Evolutionary conservation across 2,329 filamentous ascomycete species (phyloP).

Genomic region (Lecanosticta acicola): DNA sequence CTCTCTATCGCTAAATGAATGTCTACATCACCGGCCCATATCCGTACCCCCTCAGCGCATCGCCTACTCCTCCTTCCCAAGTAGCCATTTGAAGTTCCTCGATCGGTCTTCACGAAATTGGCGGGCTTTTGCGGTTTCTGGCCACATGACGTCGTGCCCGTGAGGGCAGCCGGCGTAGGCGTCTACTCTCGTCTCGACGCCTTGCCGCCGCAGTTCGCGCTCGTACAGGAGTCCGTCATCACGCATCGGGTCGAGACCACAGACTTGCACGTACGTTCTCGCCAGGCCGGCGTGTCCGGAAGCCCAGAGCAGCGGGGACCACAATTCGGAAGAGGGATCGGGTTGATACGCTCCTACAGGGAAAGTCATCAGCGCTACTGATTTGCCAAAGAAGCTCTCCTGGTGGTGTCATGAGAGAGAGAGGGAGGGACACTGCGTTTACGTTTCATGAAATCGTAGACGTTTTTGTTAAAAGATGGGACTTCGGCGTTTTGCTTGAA

Average conservation of each 20-base stretch:
- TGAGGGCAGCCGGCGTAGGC: conserved; percentile 42
- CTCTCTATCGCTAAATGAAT: too few species aligned
- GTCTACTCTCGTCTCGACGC: conserved; percentile 42
- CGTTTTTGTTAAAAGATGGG: conserved; percentile 27
- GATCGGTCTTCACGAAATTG: not conserved
- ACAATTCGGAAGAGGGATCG: not conserved
- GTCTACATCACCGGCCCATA: too few species aligned
- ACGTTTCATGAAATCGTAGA: not conserved
- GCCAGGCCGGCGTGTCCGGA: not conserved
- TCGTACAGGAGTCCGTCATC: conserved; percentile 53
- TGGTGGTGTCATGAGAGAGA: too few species aligned
- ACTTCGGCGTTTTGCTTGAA: conserved; percentile 15
- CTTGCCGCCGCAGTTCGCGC: conserved; percentile 41
- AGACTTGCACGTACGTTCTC: not conserved
- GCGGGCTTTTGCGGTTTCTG: not conserved
- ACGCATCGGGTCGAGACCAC: conserved; percentile 40
- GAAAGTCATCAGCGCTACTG: too few species aligned
- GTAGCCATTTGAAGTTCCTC: not conserved
- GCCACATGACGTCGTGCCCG: conserved; percentile 16
- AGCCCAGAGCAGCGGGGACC: not conserved
- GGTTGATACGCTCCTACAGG: not conserved
- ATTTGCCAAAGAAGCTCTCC: too few species aligned
- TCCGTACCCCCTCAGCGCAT: too few species aligned
- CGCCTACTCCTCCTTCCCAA: not conserved
- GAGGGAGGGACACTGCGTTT: not conserved